Base-by-base conservation (phyloP, 108 stramenopile genomes). In the Asterionellopsis glacialis region DNA sequence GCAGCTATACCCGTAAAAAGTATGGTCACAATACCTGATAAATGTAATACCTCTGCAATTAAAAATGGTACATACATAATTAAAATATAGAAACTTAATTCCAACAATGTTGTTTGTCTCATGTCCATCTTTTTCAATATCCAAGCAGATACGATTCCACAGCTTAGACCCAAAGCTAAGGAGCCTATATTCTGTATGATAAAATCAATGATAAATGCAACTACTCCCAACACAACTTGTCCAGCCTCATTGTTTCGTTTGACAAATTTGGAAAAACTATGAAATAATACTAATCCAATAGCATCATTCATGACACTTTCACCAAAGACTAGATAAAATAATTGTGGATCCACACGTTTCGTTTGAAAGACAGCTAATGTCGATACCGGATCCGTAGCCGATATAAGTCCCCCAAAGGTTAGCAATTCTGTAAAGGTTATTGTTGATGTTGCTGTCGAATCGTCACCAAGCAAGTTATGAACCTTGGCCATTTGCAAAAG, bases 241-340 rank as follows among this genome's bases (percentile, higher is more conserved):
- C 43, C 58, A 12, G 58, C 66, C 11, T 57, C 57, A 39, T 77
- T 59, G 16, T 76, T 68, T 14, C 55, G 43, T 10, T 68, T 68
- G 11, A 89, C 77, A 65, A 87, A 83, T 45, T 85, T 73, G 0
- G 69, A 44, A 41, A 84, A 76, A 1, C 85, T 69, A 11, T 87
- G 57, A 63, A 85, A 93, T 11, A 93, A 59, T 9, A 90, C 88
- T 39, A 95, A 70, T 1, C 80, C 85, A 14, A 93, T 80, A 9
- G 95, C 95, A 57, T 95, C 95, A 62, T 93, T 95, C 25, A 95
- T 55, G 12, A 87, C 91, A 22, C 67, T 69, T 75, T 95, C 95
- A 26, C 95, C 95, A 71, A 93, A 95, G 7, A 90, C 87, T 15
- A 95, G 79, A 59, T 87, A 90, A 68, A 90, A 92, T 11, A 95